phyloP scores from a whole-genome alignment of 163 green algal species.

The Chlamydomonas reinhardtii region DNA sequence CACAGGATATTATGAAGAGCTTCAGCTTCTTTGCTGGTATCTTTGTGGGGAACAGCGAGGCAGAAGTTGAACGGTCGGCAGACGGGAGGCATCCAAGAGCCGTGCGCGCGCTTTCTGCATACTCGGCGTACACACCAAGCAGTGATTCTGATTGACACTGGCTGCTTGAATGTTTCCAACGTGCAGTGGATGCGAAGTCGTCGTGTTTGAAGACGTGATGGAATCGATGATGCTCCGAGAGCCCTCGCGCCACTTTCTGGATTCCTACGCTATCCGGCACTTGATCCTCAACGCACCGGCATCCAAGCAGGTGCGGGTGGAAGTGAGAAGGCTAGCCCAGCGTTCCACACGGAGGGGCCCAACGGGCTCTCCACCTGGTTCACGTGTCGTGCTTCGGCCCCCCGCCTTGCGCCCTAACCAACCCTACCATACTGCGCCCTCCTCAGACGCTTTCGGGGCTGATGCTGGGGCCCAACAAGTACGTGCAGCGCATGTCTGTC shows the following conservation, averaged over 20 bases:
- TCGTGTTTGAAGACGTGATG: slow-evolving; percentile 47
- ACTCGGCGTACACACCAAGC: too few relatives aligned
- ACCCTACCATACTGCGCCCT: neutral
- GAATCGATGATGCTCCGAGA: slow-evolving; percentile 39
- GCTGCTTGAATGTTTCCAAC: neutral
- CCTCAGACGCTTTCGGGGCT: slow-evolving; percentile 37
- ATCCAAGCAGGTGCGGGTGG: neutral
- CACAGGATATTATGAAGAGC: neutral
- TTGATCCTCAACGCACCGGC: slow-evolving; percentile 31
- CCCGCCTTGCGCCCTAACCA: neutral
- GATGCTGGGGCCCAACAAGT: slow-evolving; percentile 44
- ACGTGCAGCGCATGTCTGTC: slow-evolving; percentile 41
- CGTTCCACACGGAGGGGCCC: too few relatives aligned
- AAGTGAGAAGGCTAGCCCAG: too few relatives aligned
- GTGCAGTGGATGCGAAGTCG: slow-evolving; percentile 6
- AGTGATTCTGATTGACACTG: neutral
- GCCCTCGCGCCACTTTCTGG: slow-evolving; percentile 39
- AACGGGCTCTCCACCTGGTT: too few relatives aligned
- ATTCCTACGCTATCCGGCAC: slow-evolving; percentile 49
- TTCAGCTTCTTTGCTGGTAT: too few relatives aligned
- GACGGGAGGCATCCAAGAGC: neutral
- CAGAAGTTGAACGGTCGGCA: too few relatives aligned
- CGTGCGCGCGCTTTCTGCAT: neutral
- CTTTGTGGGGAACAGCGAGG: too few relatives aligned
- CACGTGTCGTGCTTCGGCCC: neutral